phyloP scores from a whole-genome alignment of 1,139 yeast genomes.

The Candida mesenterica region DNA sequence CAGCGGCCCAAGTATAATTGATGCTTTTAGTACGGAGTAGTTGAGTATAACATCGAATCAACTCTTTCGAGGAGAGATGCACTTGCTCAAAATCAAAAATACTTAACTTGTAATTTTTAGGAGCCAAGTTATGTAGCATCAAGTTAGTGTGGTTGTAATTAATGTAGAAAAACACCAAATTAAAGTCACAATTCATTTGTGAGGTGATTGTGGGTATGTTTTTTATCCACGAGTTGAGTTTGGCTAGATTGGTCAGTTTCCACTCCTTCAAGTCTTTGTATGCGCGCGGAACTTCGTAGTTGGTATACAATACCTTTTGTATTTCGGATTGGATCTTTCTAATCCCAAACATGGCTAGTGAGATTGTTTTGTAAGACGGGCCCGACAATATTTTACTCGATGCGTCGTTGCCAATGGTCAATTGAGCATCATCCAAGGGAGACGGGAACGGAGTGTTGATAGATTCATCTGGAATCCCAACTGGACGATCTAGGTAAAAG shows the following conservation, averaged over 20 bases:
- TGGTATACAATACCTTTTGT: slow-evolving; percentile 68
- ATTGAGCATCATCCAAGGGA: slow-evolving; percentile 67
- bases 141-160: slow-evolving; percentile 77
- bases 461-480: slow-evolving; percentile 72
- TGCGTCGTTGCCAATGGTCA: slow-evolving; percentile 19
- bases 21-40: slow-evolving; percentile 56
- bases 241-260: slow-evolving; percentile 50
- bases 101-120: slow-evolving; percentile 57
- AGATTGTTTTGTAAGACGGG: slow-evolving; percentile 58
- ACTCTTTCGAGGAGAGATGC: slow-evolving; percentile 63
- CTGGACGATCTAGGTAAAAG: slow-evolving; percentile 69
- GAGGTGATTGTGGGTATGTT: slow-evolving; percentile 55
- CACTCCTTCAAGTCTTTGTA: slow-evolving; percentile 57
- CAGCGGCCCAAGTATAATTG: slow-evolving; percentile 93
- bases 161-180: slow-evolving; percentile 62
- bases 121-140: slow-evolving; percentile 74
- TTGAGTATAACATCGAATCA: slow-evolving; percentile 61
- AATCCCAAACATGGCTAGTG: slow-evolving; percentile 64
- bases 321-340: slow-evolving; percentile 77
- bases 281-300: slow-evolving; percentile 65
- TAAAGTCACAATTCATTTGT: slow-evolving; percentile 74
- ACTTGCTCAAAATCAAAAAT: slow-evolving; percentile 54
- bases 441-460: slow-evolving; percentile 68
- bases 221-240: slow-evolving; percentile 61
- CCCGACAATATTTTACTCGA: background rate